Percentiles rank a stretch among this genome's conserved stretches.
These are phyloP conservation scores for Buddleja alternifolia DNA, from an alignment of 257 asterid genomes.

Conservation along the genomic window DNA sequence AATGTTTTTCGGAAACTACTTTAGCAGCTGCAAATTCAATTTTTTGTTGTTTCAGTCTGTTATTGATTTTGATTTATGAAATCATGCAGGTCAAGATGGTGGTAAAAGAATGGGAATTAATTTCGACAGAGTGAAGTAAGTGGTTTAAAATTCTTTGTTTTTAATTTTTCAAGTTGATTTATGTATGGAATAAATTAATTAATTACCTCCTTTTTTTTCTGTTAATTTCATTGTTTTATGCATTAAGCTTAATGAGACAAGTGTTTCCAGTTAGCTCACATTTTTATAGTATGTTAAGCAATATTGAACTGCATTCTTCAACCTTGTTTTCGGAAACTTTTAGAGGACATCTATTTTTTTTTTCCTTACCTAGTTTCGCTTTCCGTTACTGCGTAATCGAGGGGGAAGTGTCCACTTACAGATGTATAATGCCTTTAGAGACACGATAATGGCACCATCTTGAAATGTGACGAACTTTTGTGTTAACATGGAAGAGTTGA, in stretches of 20 bases:
- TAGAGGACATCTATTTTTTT: background rate
- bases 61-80: constrained; percentile 24
- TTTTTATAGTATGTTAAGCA: too few relatives aligned
- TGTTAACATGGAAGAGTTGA: background rate
- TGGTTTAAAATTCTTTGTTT: constrained; percentile 17
- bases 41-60: background rate
- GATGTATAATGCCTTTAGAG: too few relatives aligned
- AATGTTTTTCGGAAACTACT: too few relatives aligned
- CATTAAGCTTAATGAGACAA: too few relatives aligned
- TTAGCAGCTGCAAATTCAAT: too few relatives aligned
- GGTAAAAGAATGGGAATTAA: constrained; percentile 93
- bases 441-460: background rate
- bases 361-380: background rate
- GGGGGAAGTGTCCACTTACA: constrained; percentile 5
- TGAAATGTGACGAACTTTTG: constrained; percentile 2
- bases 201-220: too few relatives aligned
- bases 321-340: background rate
- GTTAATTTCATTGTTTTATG: too few relatives aligned
- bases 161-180: too few relatives aligned
- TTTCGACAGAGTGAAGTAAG: constrained; percentile 87
- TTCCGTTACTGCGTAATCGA: background rate
- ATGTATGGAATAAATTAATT: too few relatives aligned
- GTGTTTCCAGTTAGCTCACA: too few relatives aligned
- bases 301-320: background rate
- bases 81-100: constrained; percentile 85